phyloP scores from a whole-genome alignment of 163 green algal genomes.

The Smithsoniella earleae region DNA sequence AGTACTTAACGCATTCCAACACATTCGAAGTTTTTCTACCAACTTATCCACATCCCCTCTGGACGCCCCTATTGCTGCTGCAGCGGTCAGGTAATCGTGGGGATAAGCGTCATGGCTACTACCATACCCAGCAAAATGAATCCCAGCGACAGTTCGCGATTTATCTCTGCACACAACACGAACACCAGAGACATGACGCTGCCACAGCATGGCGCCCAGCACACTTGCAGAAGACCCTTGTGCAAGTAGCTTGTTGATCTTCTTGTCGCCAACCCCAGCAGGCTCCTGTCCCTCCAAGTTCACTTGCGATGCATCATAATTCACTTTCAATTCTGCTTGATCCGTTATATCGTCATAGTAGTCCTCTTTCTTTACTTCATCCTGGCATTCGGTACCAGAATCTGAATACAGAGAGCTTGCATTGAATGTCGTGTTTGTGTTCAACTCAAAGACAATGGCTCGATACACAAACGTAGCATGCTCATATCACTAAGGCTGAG shows the following conservation, averaged over 20 bases:
- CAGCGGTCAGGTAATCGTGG: conserved; percentile 71
- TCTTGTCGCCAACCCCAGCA: neutral
- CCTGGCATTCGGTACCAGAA: too few species aligned
- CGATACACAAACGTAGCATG: too few species aligned
- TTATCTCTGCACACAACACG: conserved; percentile 61
- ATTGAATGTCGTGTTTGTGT: too few species aligned
- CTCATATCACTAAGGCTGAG: too few species aligned
- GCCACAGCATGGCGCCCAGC: conserved; percentile 32
- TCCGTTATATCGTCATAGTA: conserved; percentile 15
- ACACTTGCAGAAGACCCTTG: conserved; percentile 10
- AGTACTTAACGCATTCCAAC: too few species aligned
- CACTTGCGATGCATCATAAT: neutral
- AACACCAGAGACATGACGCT: conserved; percentile 65
- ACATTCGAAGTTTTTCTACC: conserved; percentile 41
- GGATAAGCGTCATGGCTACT: conserved; percentile 55
- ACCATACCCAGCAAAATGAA: conserved; percentile 69
- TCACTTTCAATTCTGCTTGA: neutral
- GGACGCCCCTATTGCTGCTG: conserved; percentile 67
- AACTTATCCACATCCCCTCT: conserved; percentile 65
- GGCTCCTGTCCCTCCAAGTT: neutral
- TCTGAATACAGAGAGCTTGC: too few species aligned
- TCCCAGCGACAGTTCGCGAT: conserved; percentile 52
- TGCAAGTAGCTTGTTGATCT: neutral
- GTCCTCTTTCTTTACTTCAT: neutral
- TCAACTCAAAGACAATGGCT: too few species aligned